Evolutionary conservation across 2,329 filamentous ascomycete species (phyloP).

Genomic region (Orbilia ellipsospora): DNA sequence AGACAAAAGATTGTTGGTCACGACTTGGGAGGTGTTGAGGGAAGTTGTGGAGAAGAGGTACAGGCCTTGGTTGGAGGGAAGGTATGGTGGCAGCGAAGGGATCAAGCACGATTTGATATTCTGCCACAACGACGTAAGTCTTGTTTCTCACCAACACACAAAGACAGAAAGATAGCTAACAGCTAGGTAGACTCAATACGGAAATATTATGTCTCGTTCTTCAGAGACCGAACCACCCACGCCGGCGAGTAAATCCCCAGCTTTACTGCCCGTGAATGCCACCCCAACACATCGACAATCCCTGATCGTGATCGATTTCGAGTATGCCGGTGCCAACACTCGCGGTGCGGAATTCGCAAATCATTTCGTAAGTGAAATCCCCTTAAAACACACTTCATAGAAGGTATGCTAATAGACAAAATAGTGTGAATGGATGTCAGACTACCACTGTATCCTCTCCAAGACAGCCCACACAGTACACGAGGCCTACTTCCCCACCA

Average conservation of each 20-base stretch:
- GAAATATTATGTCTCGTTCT: conserved; percentile 85
- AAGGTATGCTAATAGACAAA: conserved; percentile 17
- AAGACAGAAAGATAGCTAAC: conserved; percentile 52
- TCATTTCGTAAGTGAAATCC: conserved; percentile 75
- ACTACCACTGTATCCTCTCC: conserved; percentile 81
- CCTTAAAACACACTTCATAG: background rate
- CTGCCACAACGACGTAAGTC: conserved; percentile 91
- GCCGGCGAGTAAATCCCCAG: conserved; percentile 43
- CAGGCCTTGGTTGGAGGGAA: conserved; percentile 74
- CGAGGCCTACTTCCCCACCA: conserved; percentile 73
- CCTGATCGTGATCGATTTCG: conserved; percentile 92
- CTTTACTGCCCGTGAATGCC: conserved; percentile 66
- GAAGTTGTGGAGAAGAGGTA: conserved; percentile 77
- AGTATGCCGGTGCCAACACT: conserved; percentile 91
- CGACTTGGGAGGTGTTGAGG: conserved; percentile 82
- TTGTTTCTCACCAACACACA: background rate
- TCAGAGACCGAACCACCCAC: conserved; percentile 47
- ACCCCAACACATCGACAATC: conserved; percentile 59
- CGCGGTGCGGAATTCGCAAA: conserved; percentile 93
- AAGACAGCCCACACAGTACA: conserved; percentile 75
- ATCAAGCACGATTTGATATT: conserved; percentile 85
- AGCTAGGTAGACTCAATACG: conserved; percentile 84
- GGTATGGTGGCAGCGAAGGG: conserved; percentile 72
- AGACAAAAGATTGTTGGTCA: conserved; percentile 78
- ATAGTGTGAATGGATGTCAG: conserved; percentile 92